Base-by-base conservation (phyloP, 768 basidiomycete genomes). In the Russula compacta region DNA sequence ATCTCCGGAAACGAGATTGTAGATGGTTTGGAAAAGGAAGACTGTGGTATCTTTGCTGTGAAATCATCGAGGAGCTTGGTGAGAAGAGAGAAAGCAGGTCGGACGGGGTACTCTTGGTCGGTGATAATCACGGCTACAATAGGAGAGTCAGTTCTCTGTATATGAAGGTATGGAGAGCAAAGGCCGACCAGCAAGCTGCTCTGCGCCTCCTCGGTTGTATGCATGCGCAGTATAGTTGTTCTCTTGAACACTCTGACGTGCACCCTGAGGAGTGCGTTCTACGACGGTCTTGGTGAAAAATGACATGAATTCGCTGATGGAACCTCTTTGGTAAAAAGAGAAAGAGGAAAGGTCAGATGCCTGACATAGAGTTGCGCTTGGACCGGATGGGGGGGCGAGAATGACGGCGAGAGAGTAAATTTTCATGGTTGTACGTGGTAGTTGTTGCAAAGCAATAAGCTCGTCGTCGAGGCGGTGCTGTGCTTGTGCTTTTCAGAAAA, bases 51-150 rank as follows among this genome's bases (percentile, higher is more conserved):
- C 74, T 92, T 84, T 56, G 86, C 75, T 9, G 83, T 81, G 72
- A 95, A 95, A 57, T 98, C 97, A 66, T 99, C 97, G 42, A 98
- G 80, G 19, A 98, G 71, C 76, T 95, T 98, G 60, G 89, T 86
- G 56, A 99, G 78, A 44, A 99, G 80, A 17, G 95, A 97, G 78
- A 98, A 99, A 1, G 94, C 95, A 6, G 95, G 92, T 59, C 97
- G 86, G 58, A 93, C 89, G 56, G 95, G 97, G 73, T 99, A 99
- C 72, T 98, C 97, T 51, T 89, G 81, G 75, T 98, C 95, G 19
- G 94, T 88, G 67, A 98, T 89, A 67, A 98, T 85, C 58, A 98
- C 89, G 61, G 83, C 94, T 95, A 69, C 29, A 58, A 53, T 58
- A 47, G 42, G 58, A 10, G 21, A 52, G 48, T 44, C 35, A 54